Evolutionary conservation across 441 rosid genomes (phyloP).

Genomic region (Brassica hybrid): DNA sequence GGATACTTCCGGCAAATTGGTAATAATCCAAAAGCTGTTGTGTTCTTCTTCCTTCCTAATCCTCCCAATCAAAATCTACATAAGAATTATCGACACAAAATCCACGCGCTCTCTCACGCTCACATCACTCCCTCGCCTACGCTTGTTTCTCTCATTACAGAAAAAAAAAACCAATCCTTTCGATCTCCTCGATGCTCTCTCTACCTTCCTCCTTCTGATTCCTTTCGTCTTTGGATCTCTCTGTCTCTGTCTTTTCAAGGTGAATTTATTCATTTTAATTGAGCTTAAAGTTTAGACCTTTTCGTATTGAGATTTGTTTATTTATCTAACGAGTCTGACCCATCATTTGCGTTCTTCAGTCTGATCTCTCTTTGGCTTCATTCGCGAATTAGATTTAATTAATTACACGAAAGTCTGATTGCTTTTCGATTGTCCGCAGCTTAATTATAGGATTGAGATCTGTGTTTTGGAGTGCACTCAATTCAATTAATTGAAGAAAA

Average conservation of each 20-base stretch:
- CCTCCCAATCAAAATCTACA: constrained; percentile 20
- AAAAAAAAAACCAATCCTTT: neutral
- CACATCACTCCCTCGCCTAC: constrained; percentile 21
- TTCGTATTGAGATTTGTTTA: neutral
- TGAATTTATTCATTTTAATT: constrained; percentile 25
- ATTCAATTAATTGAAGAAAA: too few species aligned
- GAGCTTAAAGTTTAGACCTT: constrained; percentile 16
- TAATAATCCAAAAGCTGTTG: constrained; percentile 29
- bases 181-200: constrained; percentile 81
- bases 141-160: constrained; percentile 19
- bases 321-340: constrained; percentile 14
- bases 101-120: constrained; percentile 40
- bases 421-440: too few species aligned
- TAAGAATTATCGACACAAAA: constrained; percentile 57
- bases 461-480: constrained; percentile 23
- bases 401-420: too few species aligned
- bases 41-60: neutral
- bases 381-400: too few species aligned
- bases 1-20: constrained; percentile 53
- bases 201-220: constrained; percentile 15
- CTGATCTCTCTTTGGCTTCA: too few species aligned
- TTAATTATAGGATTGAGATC: constrained; percentile 24
- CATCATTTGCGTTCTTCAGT: too few species aligned
- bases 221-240: constrained; percentile 29
- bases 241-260: constrained; percentile 29